These are phyloP conservation scores for Fusarium sp. DNA, from an alignment of 2,329 filamentous ascomycete genomes.

Conservation along the genomic window DNA sequence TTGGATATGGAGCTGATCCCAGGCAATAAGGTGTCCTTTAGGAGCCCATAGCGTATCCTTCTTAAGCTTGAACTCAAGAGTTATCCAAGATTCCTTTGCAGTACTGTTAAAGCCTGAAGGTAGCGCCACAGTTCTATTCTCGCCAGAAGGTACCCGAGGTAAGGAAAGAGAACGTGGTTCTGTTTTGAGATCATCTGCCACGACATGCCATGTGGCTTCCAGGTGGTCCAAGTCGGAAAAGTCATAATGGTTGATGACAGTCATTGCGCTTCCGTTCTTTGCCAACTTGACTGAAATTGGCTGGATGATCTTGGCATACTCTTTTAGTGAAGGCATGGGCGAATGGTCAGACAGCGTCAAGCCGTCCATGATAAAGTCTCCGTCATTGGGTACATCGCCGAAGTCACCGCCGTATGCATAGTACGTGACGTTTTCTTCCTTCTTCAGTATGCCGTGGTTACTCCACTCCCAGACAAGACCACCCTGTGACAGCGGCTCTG, in stretches of 20 bases:
- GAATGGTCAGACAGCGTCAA: constrained; percentile 49
- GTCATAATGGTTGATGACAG: constrained; percentile 16
- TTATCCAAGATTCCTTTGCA: constrained; percentile 2
- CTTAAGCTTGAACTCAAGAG: constrained; percentile 17
- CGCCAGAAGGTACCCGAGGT: not conserved
- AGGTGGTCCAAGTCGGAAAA: constrained; percentile 25
- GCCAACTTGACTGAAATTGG: not conserved
- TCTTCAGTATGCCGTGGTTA: constrained; percentile 59
- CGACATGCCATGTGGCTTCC: constrained; percentile 18
- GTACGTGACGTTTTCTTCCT: constrained; percentile 1
- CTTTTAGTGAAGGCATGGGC: constrained; percentile 16
- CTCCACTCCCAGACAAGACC: constrained; percentile 77
- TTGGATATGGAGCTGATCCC: constrained; percentile 25
- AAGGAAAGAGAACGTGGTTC: not conserved
- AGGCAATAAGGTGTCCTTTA: constrained; percentile 12
- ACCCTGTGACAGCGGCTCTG: constrained; percentile 65
- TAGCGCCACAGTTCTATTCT: not conserved
- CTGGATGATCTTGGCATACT: constrained; percentile 35
- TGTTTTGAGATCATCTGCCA: constrained; percentile 16
- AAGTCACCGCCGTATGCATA: constrained; percentile 72
- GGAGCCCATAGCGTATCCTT: not conserved
- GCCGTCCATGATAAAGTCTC: constrained; percentile 71
- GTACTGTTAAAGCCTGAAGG: accelerated
- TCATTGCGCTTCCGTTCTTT: not conserved
- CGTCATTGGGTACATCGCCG: constrained; percentile 70